Evolutionary conservation across 305 asterid species (phyloP), one percentile per base, ranked within the genome.

Genomic region (Euphrasia arctica): DNA sequence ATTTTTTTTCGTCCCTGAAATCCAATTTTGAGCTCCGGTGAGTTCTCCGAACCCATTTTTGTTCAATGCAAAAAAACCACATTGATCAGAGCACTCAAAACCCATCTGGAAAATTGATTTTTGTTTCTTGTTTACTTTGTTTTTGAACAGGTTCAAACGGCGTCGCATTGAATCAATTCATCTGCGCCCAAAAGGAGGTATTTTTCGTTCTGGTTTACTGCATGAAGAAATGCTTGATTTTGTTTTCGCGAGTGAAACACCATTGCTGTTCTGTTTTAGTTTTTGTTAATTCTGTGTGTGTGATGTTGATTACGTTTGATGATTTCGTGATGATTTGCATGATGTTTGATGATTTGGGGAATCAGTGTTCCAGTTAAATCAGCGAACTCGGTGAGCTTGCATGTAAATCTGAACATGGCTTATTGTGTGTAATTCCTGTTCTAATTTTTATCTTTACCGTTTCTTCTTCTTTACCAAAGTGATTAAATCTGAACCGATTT

Each of bases 321-420:
- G 57, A 55, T 65, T 65, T 73, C 42, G 25, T 9, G 58, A 32
- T 48, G 68, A 61, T 64, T 70, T 78, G 79, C 77, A 74, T 71
- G 79, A 52, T 68, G 43, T 31, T 57, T 71, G 68, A 54, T 68
- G 71, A 69, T 65, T 62, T 58, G 60, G 57, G 73, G 5, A 27
- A 15, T 18, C 52, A 34, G 74, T 75, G 74, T 67, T 74, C 66
- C 55, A 39, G 72, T 71, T 64, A 9, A 72, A 74, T 63, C 52
- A 28, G 28, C 49, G 62, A 69, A 45, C 15, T 59, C 62, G 34
- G 60, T 58, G 69, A 69, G 62, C 60, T 71, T 74, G 78, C 83
- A 78, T 72, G 78, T 64, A 2, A 59, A 42, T 65, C 52, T 66
- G 67, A 55, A 62, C 70, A 45, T 58, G 66, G 67, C 54, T 59